Evolutionary conservation across 108 stramenopile species (phyloP).

Genomic region (Craspedostauros australis): DNA sequence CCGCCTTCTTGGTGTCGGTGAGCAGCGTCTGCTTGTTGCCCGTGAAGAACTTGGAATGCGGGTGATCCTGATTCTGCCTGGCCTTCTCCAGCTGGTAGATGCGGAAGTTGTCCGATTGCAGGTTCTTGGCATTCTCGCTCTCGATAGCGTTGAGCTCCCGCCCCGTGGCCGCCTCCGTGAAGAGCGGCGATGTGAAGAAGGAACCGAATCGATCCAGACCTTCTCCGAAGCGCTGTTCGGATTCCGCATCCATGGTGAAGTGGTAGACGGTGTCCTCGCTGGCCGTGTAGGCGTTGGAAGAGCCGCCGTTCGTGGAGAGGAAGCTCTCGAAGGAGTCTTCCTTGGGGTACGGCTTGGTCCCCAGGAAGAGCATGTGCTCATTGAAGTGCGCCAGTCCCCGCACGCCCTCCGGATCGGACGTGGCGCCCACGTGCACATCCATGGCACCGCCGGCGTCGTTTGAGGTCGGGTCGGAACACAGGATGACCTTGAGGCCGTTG

Average conservation of each 20-base stretch:
- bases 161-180: constrained; percentile 74
- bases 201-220: constrained; percentile 83
- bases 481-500: constrained; percentile 63
- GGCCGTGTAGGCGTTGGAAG: constrained; percentile 87
- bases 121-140: constrained; percentile 90
- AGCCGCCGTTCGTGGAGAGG: constrained; percentile 70
- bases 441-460: constrained; percentile 81
- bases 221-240: constrained; percentile 53
- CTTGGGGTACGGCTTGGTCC: constrained; percentile 79
- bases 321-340: constrained; percentile 77
- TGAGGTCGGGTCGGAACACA: constrained; percentile 80
- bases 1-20: constrained; percentile 58
- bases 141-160: constrained; percentile 93
- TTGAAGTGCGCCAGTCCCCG: constrained; percentile 87
- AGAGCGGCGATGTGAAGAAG: constrained; percentile 89
- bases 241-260: constrained; percentile 77
- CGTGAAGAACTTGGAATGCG: constrained; percentile 90
- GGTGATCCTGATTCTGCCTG: constrained; percentile 79
- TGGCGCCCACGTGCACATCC: constrained; percentile 88
- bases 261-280: constrained; percentile 90
- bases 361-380: constrained; percentile 80
- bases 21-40: constrained; percentile 84
- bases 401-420: constrained; percentile 76
- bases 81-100: constrained; percentile 84
- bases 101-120: constrained; percentile 85